Percentiles rank a stretch among this genome's conserved stretches.
These are phyloP conservation scores for Suillus cothurnatus DNA, from an alignment of 768 basidiomycete species.

Conservation along the genomic window DNA sequence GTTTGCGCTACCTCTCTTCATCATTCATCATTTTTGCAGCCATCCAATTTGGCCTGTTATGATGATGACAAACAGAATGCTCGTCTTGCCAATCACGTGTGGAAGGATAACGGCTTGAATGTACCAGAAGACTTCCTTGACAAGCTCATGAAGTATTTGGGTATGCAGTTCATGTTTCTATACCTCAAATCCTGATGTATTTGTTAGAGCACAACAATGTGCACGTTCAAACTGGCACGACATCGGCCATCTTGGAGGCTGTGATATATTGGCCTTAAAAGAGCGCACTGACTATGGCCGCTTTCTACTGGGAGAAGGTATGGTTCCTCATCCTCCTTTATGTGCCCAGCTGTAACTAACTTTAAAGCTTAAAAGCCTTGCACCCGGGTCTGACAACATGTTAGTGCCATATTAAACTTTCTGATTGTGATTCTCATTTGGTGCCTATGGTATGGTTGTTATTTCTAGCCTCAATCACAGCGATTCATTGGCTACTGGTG, in stretches of 20 bases:
- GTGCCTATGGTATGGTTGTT: constrained; percentile 85
- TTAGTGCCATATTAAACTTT: constrained; percentile 38
- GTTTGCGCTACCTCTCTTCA: not conserved
- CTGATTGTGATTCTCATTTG: constrained; percentile 4
- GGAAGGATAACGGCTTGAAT: constrained; percentile 97
- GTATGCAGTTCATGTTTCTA: constrained; percentile 41
- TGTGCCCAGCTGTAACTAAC: not conserved
- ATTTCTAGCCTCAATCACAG: constrained; percentile 80
- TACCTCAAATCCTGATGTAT: not conserved
- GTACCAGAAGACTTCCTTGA: constrained; percentile 65
- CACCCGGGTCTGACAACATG: constrained; percentile 94
- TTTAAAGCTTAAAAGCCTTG: constrained; percentile 77
- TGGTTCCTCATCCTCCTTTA: constrained; percentile 5
- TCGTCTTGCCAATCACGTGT: constrained; percentile 74
- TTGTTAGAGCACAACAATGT: constrained; percentile 71
- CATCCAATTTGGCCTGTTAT: constrained; percentile 88
- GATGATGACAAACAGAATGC: constrained; percentile 91
- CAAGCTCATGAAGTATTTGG: constrained; percentile 65
- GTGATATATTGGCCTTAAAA: constrained; percentile 70
- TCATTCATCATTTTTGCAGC: constrained; percentile 47
- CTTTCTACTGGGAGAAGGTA: constrained; percentile 84
- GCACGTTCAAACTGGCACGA: constrained; percentile 75
- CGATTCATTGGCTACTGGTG: constrained; percentile 84
- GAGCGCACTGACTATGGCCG: constrained; percentile 47
- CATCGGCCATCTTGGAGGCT: constrained; percentile 75